A percentile compares a stretch with the other conserved stretches of the same genome.
phyloP scores from a whole-genome alignment of 139 green algal genomes.

The Chlamydomonas schloesseri region DNA sequence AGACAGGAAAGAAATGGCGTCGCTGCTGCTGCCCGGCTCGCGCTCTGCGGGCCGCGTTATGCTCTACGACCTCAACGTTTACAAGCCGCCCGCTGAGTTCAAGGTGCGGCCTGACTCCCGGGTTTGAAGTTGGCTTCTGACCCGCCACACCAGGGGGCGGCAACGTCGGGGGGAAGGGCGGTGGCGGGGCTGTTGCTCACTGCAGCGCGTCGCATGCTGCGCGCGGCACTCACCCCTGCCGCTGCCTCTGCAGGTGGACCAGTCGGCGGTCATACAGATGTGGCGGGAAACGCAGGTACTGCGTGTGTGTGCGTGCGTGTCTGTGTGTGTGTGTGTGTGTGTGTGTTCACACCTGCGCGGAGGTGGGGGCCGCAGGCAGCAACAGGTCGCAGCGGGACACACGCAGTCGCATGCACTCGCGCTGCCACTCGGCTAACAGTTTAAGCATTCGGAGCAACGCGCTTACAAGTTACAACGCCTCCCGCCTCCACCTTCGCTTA shows the following conservation, averaged over 20 bases:
- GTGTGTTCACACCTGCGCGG: too few relatives aligned
- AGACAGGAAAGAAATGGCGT: background rate
- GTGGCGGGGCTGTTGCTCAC: background rate
- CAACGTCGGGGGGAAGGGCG: background rate
- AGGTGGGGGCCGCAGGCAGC: too few relatives aligned
- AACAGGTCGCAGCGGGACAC: too few relatives aligned
- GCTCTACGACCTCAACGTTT: conserved; percentile 18
- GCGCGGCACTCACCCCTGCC: background rate
- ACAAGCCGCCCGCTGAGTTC: conserved; percentile 9
- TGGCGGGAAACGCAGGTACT: conserved; percentile 4
- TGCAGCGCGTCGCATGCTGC: background rate
- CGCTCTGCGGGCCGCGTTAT: background rate
- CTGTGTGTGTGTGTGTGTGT: too few relatives aligned
- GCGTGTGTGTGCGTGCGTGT: too few relatives aligned
- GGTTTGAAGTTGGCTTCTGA: too few relatives aligned
- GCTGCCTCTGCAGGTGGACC: background rate
- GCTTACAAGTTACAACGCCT: too few relatives aligned
- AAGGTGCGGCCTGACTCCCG: background rate
- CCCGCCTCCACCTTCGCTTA: too few relatives aligned
- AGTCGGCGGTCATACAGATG: background rate
- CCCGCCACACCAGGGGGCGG: background rate
- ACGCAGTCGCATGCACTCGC: too few relatives aligned
- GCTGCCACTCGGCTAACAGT: too few relatives aligned
- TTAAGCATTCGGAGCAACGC: too few relatives aligned
- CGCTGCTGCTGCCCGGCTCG: background rate